Conservation (phyloP, 495 filamentous ascomycete species). For the Talaromyces nanjingensis region DNA sequence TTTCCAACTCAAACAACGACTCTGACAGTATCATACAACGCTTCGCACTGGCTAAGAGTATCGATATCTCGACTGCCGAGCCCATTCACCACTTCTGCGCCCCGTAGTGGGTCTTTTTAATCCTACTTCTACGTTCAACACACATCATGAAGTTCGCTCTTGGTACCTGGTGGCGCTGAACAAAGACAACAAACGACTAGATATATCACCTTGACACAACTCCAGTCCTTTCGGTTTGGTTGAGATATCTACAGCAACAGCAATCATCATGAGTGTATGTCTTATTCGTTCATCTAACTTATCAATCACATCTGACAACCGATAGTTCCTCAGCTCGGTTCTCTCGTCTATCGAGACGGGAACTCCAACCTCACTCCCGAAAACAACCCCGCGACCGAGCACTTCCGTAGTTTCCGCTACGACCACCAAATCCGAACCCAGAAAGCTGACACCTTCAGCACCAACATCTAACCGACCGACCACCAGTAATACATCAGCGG, state of each 20-base stretch:
- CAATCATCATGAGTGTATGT: conserved; percentile 43
- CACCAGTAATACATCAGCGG: conserved; percentile 17
- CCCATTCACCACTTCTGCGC: neutral
- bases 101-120: conserved; percentile 2
- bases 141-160: neutral
- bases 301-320: conserved; percentile 16
- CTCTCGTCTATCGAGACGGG: conserved; percentile 48
- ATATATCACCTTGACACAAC: neutral
- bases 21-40: neutral
- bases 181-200: neutral
- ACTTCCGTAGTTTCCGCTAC: conserved; percentile 19
- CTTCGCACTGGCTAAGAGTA: neutral
- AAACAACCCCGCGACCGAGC: conserved; percentile 17
- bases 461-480: conserved; percentile 13
- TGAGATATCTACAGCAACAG: neutral
- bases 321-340: conserved; percentile 52
- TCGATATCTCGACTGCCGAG: neutral
- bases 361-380: conserved; percentile 25
- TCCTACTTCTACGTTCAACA: neutral
- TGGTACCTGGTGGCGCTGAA: neutral
- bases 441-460: conserved; percentile 12
- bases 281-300: neutral
- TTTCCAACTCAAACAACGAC: neutral
- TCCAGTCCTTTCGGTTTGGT: neutral
- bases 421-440: conserved; percentile 19